Conservation (phyloP, 2,329 filamentous ascomycete genomes). For the Ophiostoma piceae region DNA sequence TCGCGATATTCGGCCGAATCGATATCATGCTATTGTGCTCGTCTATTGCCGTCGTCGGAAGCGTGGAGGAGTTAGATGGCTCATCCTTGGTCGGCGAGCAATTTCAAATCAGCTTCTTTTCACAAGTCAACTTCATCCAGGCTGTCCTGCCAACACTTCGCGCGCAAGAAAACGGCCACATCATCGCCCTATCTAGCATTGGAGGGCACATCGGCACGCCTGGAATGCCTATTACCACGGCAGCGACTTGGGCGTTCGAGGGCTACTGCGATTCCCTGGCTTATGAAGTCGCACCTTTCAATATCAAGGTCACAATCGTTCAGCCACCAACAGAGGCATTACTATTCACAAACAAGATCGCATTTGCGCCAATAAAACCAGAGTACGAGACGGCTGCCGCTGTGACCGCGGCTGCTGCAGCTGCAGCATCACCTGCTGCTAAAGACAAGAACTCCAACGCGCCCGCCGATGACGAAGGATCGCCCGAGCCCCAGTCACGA, state of each 20-base stretch:
- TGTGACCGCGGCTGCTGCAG: conserved; percentile 59
- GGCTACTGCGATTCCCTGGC: conserved; percentile 93
- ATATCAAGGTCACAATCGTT: conserved; percentile 91
- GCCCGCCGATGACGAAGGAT: neutral
- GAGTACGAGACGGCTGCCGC: conserved; percentile 49
- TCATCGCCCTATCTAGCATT: conserved; percentile 83
- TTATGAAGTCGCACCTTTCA: conserved; percentile 95
- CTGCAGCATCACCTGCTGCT: conserved; percentile 32
- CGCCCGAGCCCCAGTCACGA: conserved; percentile 10
- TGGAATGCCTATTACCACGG: conserved; percentile 83
- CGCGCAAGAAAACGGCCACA: conserved; percentile 75
- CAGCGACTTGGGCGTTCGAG: conserved; percentile 89
- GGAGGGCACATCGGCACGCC: conserved; percentile 91
- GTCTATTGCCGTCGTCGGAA: conserved; percentile 82
- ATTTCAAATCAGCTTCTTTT: conserved; percentile 93
- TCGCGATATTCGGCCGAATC: conserved; percentile 76
- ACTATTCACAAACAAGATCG: conserved; percentile 79
- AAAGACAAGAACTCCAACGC: neutral
- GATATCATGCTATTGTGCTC: conserved; percentile 89
- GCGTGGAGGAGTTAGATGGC: conserved; percentile 76
- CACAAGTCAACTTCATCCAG: conserved; percentile 93
- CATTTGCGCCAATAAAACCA: conserved; percentile 70
- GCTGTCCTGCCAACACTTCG: conserved; percentile 76
- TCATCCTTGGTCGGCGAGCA: conserved; percentile 69
- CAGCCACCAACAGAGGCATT: conserved; percentile 93